phyloP scores from a whole-genome alignment of 169 alveolate species.

The Plasmodium chabaudi region DNA sequence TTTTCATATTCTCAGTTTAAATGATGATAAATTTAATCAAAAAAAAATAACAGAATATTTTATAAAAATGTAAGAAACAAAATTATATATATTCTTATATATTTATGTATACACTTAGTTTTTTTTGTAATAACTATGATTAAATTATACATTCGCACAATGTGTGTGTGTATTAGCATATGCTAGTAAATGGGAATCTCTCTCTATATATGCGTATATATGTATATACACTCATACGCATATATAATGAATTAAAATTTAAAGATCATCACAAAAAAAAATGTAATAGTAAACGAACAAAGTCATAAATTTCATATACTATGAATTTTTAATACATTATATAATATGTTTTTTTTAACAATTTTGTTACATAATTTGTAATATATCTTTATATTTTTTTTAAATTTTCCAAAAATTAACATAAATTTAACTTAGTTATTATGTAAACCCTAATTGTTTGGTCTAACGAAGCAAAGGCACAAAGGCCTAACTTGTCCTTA shows the following conservation, averaged over 20 bases:
- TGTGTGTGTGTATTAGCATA: background rate
- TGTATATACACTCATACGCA: background rate
- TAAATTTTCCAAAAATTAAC: constrained; percentile 20
- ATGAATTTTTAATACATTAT: too few species aligned
- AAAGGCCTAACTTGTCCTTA: constrained; percentile 84
- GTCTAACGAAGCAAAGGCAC: constrained; percentile 91
- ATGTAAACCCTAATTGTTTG: constrained; percentile 90
- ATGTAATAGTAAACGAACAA: too few species aligned
- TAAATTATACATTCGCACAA: background rate
- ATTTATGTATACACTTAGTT: background rate
- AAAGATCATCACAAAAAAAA: background rate
- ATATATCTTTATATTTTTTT: background rate
- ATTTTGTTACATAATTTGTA: constrained; percentile 19
- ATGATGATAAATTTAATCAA: constrained; percentile 55
- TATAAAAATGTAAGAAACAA: constrained; percentile 32
- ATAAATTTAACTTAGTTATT: constrained; percentile 63
- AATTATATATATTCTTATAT: constrained; percentile 8
- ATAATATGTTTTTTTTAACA: constrained; percentile 6
- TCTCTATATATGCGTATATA: background rate
- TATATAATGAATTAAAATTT: background rate
- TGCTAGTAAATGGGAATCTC: background rate
- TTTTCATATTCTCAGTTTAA: constrained; percentile 55
- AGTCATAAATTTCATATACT: too few species aligned
- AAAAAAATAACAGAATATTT: constrained; percentile 71
- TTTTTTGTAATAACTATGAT: background rate